phyloP scores from a whole-genome alignment of 176 grass and related monocot species.

The Rhipidocladum racemiflorum region DNA sequence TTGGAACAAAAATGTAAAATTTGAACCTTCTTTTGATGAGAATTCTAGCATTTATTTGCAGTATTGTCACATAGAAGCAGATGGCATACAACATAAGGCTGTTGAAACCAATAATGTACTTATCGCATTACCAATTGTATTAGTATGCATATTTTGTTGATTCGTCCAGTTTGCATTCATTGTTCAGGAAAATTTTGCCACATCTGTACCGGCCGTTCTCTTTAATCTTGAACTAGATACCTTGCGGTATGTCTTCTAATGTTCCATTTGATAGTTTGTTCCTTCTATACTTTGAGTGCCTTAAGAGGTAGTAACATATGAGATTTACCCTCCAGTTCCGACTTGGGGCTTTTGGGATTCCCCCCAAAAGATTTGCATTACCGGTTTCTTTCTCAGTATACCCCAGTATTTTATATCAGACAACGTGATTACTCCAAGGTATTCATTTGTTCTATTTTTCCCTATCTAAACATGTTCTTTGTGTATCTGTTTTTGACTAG shows the following conservation, averaged over 20 bases:
- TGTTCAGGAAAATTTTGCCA: conserved; percentile 79
- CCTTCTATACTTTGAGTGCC: neutral
- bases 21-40: neutral
- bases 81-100: neutral
- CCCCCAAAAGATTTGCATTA: conserved; percentile 93
- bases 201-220: conserved; percentile 69
- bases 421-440: conserved; percentile 97
- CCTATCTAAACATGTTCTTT: conserved; percentile 22
- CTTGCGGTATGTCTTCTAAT: conserved; percentile 55
- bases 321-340: conserved; percentile 57
- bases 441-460: conserved; percentile 21
- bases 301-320: conserved; percentile 1
- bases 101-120: neutral
- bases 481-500: conserved; percentile 30
- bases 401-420: conserved; percentile 93
- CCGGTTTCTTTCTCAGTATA: conserved; percentile 90
- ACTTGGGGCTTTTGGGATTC: conserved; percentile 90
- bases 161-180: neutral
- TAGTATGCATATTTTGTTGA: neutral
- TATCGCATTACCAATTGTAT: neutral
- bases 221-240: conserved; percentile 97
- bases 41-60: neutral
- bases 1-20: neutral
- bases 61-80: neutral
- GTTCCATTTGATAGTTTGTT: conserved; percentile 6